Percentiles rank a stretch among this genome's conserved stretches.
Evolutionary conservation across 805 yeast species (phyloP).

Genomic region (Starmerella floricola): DNA sequence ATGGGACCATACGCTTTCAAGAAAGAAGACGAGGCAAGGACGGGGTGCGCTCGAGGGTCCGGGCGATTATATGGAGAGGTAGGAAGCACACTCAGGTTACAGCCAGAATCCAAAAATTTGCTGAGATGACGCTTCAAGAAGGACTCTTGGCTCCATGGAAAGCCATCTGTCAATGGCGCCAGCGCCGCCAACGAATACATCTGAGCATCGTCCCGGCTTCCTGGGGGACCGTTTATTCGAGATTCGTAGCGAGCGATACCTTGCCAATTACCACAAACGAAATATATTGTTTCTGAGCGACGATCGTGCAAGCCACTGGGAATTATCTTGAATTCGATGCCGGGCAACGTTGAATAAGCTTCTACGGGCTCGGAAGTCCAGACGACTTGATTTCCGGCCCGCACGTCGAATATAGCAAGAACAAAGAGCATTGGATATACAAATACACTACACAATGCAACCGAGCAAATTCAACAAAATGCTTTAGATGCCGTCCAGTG

Average conservation of each 20-base stretch:
- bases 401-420: conserved; percentile 42
- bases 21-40: conserved; percentile 32
- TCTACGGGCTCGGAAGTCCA: conserved; percentile 31
- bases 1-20: conserved; percentile 50
- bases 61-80: not conserved
- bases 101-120: conserved; percentile 13
- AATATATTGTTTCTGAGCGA: conserved; percentile 41
- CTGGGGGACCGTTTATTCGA: conserved; percentile 5
- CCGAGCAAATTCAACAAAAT: not conserved
- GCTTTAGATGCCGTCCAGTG: too few species aligned
- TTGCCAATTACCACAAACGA: conserved; percentile 26
- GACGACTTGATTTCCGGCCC: conserved; percentile 38
- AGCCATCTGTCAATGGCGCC: conserved; percentile 9
- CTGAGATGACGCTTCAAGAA: conserved; percentile 13
- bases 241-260: conserved; percentile 22
- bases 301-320: conserved; percentile 58
- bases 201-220: conserved; percentile 9
- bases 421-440: conserved; percentile 32
- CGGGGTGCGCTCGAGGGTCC: conserved; percentile 27
- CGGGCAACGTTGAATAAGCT: conserved; percentile 27
- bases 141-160: conserved; percentile 22
- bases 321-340: conserved; percentile 49
- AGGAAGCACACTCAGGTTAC: conserved; percentile 6
- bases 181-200: conserved; percentile 22
- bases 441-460: not conserved